Conservation (phyloP, 2,329 filamentous ascomycete species). For the Cladophialophora psammophila region DNA sequence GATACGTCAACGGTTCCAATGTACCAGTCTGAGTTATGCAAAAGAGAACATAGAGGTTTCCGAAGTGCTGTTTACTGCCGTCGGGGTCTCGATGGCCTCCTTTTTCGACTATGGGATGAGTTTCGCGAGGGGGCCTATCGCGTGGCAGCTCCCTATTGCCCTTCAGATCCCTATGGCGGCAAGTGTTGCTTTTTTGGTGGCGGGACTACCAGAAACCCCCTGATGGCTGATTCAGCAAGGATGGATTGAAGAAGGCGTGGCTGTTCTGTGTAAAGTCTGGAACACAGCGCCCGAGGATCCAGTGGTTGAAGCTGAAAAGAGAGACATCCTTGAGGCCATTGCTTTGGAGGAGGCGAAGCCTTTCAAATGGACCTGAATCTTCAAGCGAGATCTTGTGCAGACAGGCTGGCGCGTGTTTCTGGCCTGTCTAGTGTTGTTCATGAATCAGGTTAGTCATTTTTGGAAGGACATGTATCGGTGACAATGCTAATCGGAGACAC, state of each 20-base stretch:
- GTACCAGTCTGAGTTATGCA: conserved; percentile 51
- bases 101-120: conserved; percentile 55
- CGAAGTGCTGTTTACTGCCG: conserved; percentile 50
- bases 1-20: conserved; percentile 49
- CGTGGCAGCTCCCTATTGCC: conserved; percentile 45
- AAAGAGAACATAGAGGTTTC: conserved; percentile 53
- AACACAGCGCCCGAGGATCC: conserved; percentile 42
- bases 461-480: background rate
- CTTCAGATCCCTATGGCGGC: conserved; percentile 46
- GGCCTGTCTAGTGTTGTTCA: conserved; percentile 53
- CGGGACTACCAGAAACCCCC: conserved; percentile 56
- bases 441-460: conserved; percentile 52
- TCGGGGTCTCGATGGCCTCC: conserved; percentile 49
- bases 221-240: conserved; percentile 44
- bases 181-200: conserved; percentile 43
- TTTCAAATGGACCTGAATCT: conserved; percentile 39
- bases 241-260: conserved; percentile 43
- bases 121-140: conserved; percentile 45
- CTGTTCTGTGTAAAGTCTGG: conserved; percentile 48
- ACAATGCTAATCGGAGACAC: conserved; percentile 9
- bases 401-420: conserved; percentile 56
- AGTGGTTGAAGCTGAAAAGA: conserved; percentile 43
- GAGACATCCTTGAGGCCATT: conserved; percentile 24
- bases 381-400: conserved; percentile 54
- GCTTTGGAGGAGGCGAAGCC: conserved; percentile 47